Evolutionary conservation across 257 asterid species (phyloP), one percentile per base, ranked within the genome.

Genomic region (Solanum medicagineum): DNA sequence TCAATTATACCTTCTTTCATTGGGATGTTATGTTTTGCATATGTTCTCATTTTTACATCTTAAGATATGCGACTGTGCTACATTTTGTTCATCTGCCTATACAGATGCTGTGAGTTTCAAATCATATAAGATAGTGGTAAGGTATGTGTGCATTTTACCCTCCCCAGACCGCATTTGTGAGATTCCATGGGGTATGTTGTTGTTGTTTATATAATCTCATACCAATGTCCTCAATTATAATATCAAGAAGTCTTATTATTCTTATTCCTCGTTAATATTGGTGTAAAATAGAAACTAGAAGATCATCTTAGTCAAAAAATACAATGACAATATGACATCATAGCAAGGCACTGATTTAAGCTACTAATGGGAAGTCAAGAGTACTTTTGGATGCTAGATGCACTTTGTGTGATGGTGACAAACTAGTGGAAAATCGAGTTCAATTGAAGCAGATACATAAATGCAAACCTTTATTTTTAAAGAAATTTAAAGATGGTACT

Each of bases 401-500:
- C 14, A 68, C 22, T 75, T 73, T n/a, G 81, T 45, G 40, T 73
- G 20, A 40, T 75, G 62, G 60, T 75, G 81, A 74, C 20, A 47
- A 74, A 47, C 40, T 74, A 22, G 56, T 74, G 81, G 81, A 74
- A 47, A 74, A 24, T 74, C 19, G 42, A 47, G 19, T 74, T 74
- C 59, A 47, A 74, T 74, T 47, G 40, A 47, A 22, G 81, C 42
- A 22, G 40, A 13, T 12, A 13, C 36, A n/a, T n/a, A 45, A n/a
- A 12, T n/a, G 12, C 32, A 12, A 73, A 14, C 19, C 14, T 47
- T 74, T n/a, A 19, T 45, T 87, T n/a, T 12, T n/a, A 45, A 45
- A 47, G 42, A 47, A 75, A 65, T 83, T 90, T 75, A 91, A 91
- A 87, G 88, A 83, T 84, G 87, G 81, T 88, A 86, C 66, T 84